Percentiles rank a stretch among this genome's conserved stretches.
phyloP scores from a whole-genome alignment of 2,329 filamentous ascomycete genomes.

The Chalara sp. region DNA sequence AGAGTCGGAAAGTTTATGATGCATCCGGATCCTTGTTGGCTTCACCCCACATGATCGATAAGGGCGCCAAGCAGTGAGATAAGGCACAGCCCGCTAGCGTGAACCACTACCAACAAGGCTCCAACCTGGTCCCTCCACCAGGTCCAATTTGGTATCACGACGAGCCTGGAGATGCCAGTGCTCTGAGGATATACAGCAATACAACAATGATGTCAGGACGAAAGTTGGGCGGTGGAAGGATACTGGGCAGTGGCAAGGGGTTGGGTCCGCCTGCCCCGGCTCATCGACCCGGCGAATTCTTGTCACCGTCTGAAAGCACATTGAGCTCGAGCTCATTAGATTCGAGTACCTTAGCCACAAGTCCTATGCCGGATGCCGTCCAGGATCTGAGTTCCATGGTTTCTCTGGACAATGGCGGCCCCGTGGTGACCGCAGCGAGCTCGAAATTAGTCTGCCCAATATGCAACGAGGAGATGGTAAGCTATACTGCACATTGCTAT shows the following conservation, averaged over 20 bases:
- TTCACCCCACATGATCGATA: too few species aligned
- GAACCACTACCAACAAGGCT: background rate
- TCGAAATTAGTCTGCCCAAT: conserved; percentile 87
- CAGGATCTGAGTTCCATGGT: conserved; percentile 81
- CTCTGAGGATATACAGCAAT: conserved; percentile 16
- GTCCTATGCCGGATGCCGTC: conserved; percentile 60
- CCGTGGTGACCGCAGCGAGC: conserved; percentile 44
- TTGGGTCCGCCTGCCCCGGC: conserved; percentile 59
- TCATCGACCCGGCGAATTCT: conserved; percentile 31
- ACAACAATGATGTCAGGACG: conserved; percentile 62
- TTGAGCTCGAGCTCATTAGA: conserved; percentile 69
- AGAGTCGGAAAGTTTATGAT: too few species aligned
- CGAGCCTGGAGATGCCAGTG: background rate
- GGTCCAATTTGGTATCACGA: background rate
- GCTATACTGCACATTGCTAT: conserved; percentile 3
- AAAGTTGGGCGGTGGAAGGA: conserved; percentile 86
- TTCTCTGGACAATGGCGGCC: conserved; percentile 56
- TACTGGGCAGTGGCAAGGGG: conserved; percentile 79
- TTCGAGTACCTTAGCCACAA: conserved; percentile 44
- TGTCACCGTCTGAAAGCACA: conserved; percentile 62
- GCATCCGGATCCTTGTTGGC: background rate
- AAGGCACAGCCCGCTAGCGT: too few species aligned
- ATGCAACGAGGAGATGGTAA: conserved; percentile 94
- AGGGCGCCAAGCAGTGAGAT: too few species aligned
- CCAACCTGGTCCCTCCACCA: conserved; percentile 1